Percentiles rank a stretch among this genome's conserved stretches.
phyloP scores from a whole-genome alignment of 441 rosid species.

The Adansonia rubrostipa region DNA sequence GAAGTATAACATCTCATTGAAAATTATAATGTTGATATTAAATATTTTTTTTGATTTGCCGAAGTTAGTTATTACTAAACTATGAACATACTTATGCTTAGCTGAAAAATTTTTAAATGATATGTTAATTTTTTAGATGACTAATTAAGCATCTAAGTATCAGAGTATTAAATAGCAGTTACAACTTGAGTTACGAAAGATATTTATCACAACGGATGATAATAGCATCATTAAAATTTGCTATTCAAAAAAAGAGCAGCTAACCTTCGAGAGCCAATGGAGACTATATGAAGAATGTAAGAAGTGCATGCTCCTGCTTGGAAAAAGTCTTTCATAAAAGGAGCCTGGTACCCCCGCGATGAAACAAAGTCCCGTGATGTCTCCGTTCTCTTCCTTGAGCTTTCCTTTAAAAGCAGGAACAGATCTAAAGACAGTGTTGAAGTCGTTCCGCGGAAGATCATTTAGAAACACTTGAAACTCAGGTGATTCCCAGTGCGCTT shows the following conservation, averaged over 20 bases:
- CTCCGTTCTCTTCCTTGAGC: neutral
- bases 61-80: no score
- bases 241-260: neutral
- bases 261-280: slow-evolving; percentile 51
- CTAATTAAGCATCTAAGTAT: no score
- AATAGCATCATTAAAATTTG: neutral
- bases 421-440: slow-evolving; percentile 49
- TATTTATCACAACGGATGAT: no score
- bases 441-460: slow-evolving; percentile 58
- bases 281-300: slow-evolving; percentile 41
- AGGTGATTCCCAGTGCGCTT: slow-evolving; percentile 25
- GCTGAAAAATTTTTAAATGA: no score
- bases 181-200: no score
- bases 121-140: no score
- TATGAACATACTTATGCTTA: no score
- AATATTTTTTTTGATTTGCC: no score
- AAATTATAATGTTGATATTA: no score
- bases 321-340: slow-evolving; percentile 50
- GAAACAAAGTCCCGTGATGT: slow-evolving; percentile 27
- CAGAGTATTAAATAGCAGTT: no score
- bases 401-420: slow-evolving; percentile 25
- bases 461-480: slow-evolving; percentile 49
- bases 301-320: slow-evolving; percentile 38
- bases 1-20: no score
- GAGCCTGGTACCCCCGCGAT: slow-evolving; percentile 50